Evolutionary conservation across 805 yeast species (phyloP).

Genomic region (Yarrowia hollandica): DNA sequence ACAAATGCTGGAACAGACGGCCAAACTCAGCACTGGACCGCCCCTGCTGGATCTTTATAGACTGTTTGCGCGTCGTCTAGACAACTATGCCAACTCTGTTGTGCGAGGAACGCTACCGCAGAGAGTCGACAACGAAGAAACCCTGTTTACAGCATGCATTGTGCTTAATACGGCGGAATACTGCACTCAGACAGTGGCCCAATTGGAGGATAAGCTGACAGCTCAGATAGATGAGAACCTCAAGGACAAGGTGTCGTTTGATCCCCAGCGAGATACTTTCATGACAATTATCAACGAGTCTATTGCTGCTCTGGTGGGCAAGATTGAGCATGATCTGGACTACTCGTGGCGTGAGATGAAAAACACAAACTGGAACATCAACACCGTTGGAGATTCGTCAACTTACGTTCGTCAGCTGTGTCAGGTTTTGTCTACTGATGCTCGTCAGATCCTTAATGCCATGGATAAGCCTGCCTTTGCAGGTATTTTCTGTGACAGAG

Average conservation of each 20-base stretch:
- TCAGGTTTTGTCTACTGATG: slow-evolving; percentile 46
- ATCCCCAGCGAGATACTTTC: slow-evolving; percentile 55
- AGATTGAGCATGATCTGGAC: slow-evolving; percentile 60
- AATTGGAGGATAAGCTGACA: slow-evolving; percentile 63
- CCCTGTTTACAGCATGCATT: slow-evolving; percentile 64
- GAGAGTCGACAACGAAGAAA: slow-evolving; percentile 46
- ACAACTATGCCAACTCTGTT: slow-evolving; percentile 56
- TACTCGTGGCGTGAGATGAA: slow-evolving; percentile 82
- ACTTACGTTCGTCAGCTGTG: slow-evolving; percentile 64
- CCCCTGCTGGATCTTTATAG: slow-evolving; percentile 51
- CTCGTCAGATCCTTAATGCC: slow-evolving; percentile 43
- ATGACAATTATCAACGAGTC: slow-evolving; percentile 59
- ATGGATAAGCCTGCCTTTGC: slow-evolving; percentile 70
- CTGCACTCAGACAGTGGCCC: slow-evolving; percentile 73
- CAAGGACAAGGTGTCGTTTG: slow-evolving; percentile 52
- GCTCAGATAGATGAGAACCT: slow-evolving; percentile 47
- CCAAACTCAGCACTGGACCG: slow-evolving; percentile 53
- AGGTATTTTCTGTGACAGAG: slow-evolving; percentile 71
- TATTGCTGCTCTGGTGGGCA: slow-evolving; percentile 54
- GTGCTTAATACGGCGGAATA: slow-evolving; percentile 88
- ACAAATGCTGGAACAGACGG: slow-evolving; percentile 66
- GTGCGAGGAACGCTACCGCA: slow-evolving; percentile 42
- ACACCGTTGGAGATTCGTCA: slow-evolving; percentile 70
- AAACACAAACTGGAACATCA: slow-evolving; percentile 72
- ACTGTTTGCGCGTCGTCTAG: slow-evolving; percentile 66